Evolutionary conservation across 2,329 filamentous ascomycete species (phyloP).

Genomic region (Diaporthe citrichinensis): DNA sequence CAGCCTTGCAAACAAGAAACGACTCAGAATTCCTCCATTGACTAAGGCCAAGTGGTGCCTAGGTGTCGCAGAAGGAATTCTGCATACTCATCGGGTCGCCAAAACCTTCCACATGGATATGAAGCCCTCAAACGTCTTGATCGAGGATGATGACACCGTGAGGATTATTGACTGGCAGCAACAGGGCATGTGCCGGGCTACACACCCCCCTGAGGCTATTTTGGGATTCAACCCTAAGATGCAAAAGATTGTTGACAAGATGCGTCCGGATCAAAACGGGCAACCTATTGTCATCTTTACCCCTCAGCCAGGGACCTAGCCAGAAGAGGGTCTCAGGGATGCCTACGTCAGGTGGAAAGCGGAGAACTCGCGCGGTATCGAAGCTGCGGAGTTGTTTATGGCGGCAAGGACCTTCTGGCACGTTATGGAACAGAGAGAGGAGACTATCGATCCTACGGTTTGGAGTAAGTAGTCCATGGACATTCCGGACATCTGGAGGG

Average conservation of each 20-base stretch:
- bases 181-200: conserved; percentile 9
- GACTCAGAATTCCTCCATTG: not conserved
- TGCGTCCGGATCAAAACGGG: not conserved
- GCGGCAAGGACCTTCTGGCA: conserved; percentile 1
- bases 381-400: not conserved
- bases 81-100: conserved; percentile 2
- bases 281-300: conserved; percentile 1
- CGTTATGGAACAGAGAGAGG: not conserved
- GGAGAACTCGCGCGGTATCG: not conserved
- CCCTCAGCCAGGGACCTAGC: not conserved
- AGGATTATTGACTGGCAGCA: conserved; percentile 21
- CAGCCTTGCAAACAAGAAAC: not conserved
- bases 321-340: not conserved
- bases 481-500: not conserved
- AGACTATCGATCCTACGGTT: not conserved
- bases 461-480: not conserved
- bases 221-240: not conserved
- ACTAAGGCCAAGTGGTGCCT: conserved; percentile 4
- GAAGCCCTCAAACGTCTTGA: conserved; percentile 7
- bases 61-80: not conserved
- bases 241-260: not conserved
- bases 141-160: conserved; percentile 2
- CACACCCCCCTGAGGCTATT: conserved; percentile 11
- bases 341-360: not conserved
- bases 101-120: conserved; percentile 20